Evolutionary conservation across 768 basidiomycete genomes (phyloP), one percentile per base, ranked within the genome.

Genomic region (Terana coerulea): DNA sequence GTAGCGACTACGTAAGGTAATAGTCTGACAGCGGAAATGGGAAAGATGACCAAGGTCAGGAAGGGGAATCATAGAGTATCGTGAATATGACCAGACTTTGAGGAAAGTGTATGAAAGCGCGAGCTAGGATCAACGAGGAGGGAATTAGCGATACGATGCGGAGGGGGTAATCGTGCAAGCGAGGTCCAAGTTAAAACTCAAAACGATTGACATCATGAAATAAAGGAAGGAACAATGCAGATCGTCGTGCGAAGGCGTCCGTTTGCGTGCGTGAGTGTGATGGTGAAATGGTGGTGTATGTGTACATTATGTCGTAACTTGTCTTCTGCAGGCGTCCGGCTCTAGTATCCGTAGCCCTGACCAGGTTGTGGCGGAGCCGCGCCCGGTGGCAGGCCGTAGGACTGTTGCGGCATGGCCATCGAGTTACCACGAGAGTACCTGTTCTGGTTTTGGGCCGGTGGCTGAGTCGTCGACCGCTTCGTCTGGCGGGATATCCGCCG

Each of bases 401-500:
- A 42, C n/a, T 68, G 76, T 35, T 62, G 68, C 3, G 30, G 45
- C 30, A 33, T 34, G n/a, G 45, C 30, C 31, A 46, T 34, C 28
- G 74, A 72, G 21, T 81, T 79, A 11, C 45, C 22, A 30, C 89
- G 77, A 48, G 88, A 90, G 67, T 88, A 91, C 24, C 88, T 75
- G 64, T 88, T 86, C 69, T 80, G 80, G 63, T 87, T 86, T 69
- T 80, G 81, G 50, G 60, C 55, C n/a, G 75, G 72, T 3, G 77
- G 75, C 60, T 86, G 84, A 28, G 86, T 81, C 24, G 79, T 73
- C 12, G 84, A 77, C 39, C 88, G 72, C 58, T 84, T 75, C 33
- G 69, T 69, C 41, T 77, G 81, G 60, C 89, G 73, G 41, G 88
- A 79, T 24, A 95, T 88, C 51, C 92, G 71, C 34, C 91, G 79